These are phyloP conservation scores for Starmera amethionina DNA, from an alignment of 805 yeast genomes.

Conservation along the genomic window DNA sequence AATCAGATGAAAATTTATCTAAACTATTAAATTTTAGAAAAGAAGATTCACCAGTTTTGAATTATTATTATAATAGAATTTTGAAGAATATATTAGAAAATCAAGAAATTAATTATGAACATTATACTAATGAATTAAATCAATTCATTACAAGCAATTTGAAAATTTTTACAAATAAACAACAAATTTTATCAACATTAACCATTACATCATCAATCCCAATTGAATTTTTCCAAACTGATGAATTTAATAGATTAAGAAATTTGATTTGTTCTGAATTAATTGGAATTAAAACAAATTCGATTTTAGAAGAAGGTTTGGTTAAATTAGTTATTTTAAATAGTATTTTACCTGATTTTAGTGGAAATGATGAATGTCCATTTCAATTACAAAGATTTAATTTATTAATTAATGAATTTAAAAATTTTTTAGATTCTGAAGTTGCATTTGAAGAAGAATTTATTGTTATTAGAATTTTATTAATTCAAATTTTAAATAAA, in stretches of 20 bases:
- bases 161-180: slow-evolving; percentile 13
- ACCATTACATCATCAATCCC: slow-evolving; percentile 25
- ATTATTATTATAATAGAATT: slow-evolving; percentile 24
- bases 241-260: slow-evolving; percentile 40
- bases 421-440: slow-evolving; percentile 53
- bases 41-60: slow-evolving; percentile 1
- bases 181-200: slow-evolving; percentile 17
- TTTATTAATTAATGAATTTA: slow-evolving; percentile 47
- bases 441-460: slow-evolving; percentile 50
- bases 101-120: too few species aligned
- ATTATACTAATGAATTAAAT: slow-evolving; percentile 14
- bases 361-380: slow-evolving; percentile 25
- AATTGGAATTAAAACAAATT: slow-evolving; percentile 38
- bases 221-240: slow-evolving; percentile 25
- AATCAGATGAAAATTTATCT: not conserved
- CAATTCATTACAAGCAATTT: slow-evolving; percentile 22
- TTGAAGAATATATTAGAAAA: not conserved
- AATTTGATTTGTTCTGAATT: slow-evolving; percentile 57
- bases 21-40: not conserved
- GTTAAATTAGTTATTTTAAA: slow-evolving; percentile 38
- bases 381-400: slow-evolving; percentile 56
- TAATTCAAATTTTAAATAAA: slow-evolving; percentile 35
- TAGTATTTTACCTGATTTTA: slow-evolving; percentile 23
- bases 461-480: slow-evolving; percentile 36
- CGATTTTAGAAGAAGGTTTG: slow-evolving; percentile 34